Percentiles rank a stretch among this genome's conserved stretches.
Conservation (phyloP, 768 basidiomycete genomes). For the Amyloporia xantha region DNA sequence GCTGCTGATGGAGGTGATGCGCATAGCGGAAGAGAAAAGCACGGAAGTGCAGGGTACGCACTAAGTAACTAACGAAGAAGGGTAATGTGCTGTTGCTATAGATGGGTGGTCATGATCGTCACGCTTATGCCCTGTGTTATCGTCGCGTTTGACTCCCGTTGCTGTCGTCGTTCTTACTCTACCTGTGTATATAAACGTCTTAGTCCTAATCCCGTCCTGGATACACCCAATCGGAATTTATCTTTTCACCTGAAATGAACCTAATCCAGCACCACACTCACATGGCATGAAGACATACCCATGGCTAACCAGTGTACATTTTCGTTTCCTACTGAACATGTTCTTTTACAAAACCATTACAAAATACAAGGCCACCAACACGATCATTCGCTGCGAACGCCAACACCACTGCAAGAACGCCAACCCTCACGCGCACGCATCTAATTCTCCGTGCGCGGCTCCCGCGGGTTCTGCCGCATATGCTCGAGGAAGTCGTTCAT, state of each 20-base stretch:
- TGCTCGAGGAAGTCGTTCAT: conserved; percentile 17
- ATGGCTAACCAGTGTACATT: too few species aligned
- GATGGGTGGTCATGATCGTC: not conserved
- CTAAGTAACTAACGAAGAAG: not conserved
- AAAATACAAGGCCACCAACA: not conserved
- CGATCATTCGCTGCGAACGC: not conserved
- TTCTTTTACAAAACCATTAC: too few species aligned
- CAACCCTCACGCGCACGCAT: not conserved
- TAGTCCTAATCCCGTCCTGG: not conserved
- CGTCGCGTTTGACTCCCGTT: not conserved
- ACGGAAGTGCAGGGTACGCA: not conserved
- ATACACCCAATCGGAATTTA: not conserved
- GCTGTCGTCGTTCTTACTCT: not conserved
- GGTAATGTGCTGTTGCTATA: not conserved
- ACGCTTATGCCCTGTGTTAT: not conserved
- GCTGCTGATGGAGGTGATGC: conserved; percentile 80
- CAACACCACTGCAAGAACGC: not conserved
- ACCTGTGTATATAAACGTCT: not conserved
- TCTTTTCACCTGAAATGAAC: too few species aligned
- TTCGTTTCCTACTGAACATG: too few species aligned
- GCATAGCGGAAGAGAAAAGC: conserved; percentile 46
- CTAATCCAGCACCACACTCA: too few species aligned
- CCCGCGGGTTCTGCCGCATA: conserved; percentile 16
- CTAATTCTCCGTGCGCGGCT: conserved; percentile 8
- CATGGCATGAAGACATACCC: too few species aligned